These are phyloP conservation scores for Marchantia polymorpha DNA, from an alignment of 225 moss, liverwort and hornwort species.

Conservation along the genomic window DNA sequence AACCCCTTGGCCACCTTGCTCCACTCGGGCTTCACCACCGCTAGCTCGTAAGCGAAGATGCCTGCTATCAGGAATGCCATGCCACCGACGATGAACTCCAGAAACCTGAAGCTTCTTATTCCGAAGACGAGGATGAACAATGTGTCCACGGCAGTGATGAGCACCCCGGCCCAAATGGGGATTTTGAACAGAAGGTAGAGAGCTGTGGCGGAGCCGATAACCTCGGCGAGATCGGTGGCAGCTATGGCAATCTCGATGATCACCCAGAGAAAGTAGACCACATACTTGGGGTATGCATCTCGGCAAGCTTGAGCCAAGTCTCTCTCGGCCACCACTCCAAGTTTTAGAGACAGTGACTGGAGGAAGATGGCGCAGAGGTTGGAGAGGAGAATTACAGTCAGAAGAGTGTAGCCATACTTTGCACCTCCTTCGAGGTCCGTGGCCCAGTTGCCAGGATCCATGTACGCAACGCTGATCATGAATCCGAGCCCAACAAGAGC, in stretches of 20 bases:
- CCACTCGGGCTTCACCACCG: constrained; percentile 70
- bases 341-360: constrained; percentile 54
- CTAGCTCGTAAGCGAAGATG: constrained; percentile 76
- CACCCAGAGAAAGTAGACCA: constrained; percentile 59
- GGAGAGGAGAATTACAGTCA: constrained; percentile 55
- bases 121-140: constrained; percentile 68
- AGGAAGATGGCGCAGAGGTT: constrained; percentile 62
- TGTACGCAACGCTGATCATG: constrained; percentile 71
- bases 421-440: constrained; percentile 68
- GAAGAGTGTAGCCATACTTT: constrained; percentile 58
- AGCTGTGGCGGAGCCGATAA: constrained; percentile 81
- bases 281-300: constrained; percentile 52
- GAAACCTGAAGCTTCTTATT: constrained; percentile 58
- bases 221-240: constrained; percentile 83
- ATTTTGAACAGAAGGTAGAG: constrained; percentile 68
- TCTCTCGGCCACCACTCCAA: constrained; percentile 62
- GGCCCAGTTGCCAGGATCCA: constrained; percentile 80
- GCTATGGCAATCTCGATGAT: constrained; percentile 78
- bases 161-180: constrained; percentile 75
- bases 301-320: constrained; percentile 69
- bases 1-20: constrained; percentile 51
- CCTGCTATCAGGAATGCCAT: constrained; percentile 59
- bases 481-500: constrained; percentile 64
- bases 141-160: constrained; percentile 73
- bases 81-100: constrained; percentile 60